These are phyloP conservation scores for Mycosphaerella sp. DNA, from an alignment of 2,329 filamentous ascomycete species.

Conservation along the genomic window DNA sequence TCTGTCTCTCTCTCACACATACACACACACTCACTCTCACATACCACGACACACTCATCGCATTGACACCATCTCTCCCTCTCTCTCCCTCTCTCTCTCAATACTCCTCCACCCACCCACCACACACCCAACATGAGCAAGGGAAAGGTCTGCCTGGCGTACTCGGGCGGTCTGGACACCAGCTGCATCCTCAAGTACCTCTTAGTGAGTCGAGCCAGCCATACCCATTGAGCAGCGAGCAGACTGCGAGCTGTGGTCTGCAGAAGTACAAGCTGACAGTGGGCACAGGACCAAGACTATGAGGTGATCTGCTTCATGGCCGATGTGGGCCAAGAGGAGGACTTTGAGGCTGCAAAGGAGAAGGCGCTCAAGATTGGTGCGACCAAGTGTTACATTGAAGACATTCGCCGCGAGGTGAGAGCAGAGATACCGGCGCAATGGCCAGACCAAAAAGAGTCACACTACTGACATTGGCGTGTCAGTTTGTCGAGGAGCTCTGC, in stretches of 20 bases:
- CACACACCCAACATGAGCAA: slow-evolving; percentile 19
- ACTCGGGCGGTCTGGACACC: slow-evolving; percentile 54
- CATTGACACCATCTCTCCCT: not conserved
- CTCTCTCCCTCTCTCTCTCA: not conserved
- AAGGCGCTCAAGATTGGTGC: slow-evolving; percentile 68
- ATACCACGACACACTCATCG: too few relatives aligned
- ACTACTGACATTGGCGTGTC: not conserved
- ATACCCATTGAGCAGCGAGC: slow-evolving; percentile 25
- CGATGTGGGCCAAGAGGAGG: slow-evolving; percentile 58
- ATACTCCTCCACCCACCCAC: not conserved
- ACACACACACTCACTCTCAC: too few relatives aligned
- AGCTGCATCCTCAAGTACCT: slow-evolving; percentile 49
- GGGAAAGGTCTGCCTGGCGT: slow-evolving; percentile 45
- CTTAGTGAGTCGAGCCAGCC: slow-evolving; percentile 25
- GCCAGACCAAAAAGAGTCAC: too few relatives aligned
- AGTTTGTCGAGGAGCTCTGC: slow-evolving; percentile 72
- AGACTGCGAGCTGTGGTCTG: not conserved
- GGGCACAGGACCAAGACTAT: slow-evolving; percentile 47
- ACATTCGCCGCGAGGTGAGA: slow-evolving; percentile 52
- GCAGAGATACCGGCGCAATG: too few relatives aligned
- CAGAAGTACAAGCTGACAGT: not conserved
- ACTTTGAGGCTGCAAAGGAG: slow-evolving; percentile 64
- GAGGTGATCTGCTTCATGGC: slow-evolving; percentile 64
- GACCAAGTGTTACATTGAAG: slow-evolving; percentile 54
- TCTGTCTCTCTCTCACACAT: too few relatives aligned